Evolutionary conservation across 148 eudicot genomes (phyloP), one percentile per base, ranked within the genome.

Genomic region (Dysphania ambrosioides): DNA sequence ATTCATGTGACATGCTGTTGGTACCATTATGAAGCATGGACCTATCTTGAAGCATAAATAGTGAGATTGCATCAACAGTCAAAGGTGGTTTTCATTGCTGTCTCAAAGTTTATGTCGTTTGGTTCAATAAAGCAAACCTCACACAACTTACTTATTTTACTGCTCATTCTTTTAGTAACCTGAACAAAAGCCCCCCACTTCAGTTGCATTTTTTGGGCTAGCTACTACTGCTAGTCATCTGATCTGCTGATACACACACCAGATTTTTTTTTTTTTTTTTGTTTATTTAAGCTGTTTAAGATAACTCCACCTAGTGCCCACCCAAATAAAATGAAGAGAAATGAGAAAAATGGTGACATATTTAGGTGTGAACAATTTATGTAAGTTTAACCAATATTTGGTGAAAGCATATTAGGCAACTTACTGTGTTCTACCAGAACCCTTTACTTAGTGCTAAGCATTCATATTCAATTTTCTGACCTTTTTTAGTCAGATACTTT

Each of bases 341-440:
- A 38, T 4, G 18, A 15, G 24, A 9, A 16, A 66, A 67, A 76
- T 76, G 10, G 73, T 60, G 60, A 76, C 35, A 64, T 42, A 64
- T 42, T 53, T 77, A 44, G 71, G 66, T 77, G 65, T 49, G 71
- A 26, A 71, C 71, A 77, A 71, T 49, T 29, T 44, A 62, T 29
- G 60, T 69, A 12, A 47, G 16, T 51, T 64, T 71, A 63, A 38
- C 61, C 55, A 77, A 51, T 41, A 53, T 71, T 23, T 44, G 18
- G 15, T 24, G 44, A 72, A 72, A 55, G 58, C 27, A 56, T 7
- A 78, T 16, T 78, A 29, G 55, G 29, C 12, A 41, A 55, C n/a
- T 78, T 72, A 55, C 76, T 72, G 55, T 44, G 32, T 35, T 72
- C 65, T 38, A 64, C 80, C 62, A 78, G 42, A 78, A 72, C 31